phyloP scores from a whole-genome alignment of 1,284 basidiomycete genomes.

The Thelephora terrestris region DNA sequence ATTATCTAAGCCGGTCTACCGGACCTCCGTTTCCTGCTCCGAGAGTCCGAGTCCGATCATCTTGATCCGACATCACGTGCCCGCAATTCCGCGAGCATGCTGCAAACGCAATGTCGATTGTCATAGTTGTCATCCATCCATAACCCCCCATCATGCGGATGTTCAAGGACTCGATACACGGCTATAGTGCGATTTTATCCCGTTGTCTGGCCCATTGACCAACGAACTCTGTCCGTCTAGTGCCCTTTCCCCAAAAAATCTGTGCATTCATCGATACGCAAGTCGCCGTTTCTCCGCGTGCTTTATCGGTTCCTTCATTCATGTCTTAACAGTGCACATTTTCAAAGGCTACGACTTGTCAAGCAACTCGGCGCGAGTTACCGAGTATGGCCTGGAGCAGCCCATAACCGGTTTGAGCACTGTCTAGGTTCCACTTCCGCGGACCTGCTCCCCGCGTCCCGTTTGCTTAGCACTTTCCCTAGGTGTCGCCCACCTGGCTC shows the following conservation, averaged over 20 bases:
- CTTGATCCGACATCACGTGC: not conserved
- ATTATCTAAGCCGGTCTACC: no score
- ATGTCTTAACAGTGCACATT: slow-evolving; percentile 42
- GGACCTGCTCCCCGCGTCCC: slow-evolving; percentile 1
- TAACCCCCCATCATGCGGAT: slow-evolving; percentile 6
- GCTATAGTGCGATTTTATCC: slow-evolving; percentile 29
- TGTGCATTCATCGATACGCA: slow-evolving; percentile 35
- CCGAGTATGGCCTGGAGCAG: slow-evolving; percentile 65
- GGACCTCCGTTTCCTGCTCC: no score
- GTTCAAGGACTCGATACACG: slow-evolving; percentile 39
- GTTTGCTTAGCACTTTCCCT: not conserved
- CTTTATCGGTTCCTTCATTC: slow-evolving; percentile 1
- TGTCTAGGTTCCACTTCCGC: slow-evolving; percentile 43
- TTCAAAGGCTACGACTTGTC: slow-evolving; percentile 62
- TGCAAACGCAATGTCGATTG: no score
- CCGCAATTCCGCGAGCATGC: not conserved
- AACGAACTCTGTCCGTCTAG: slow-evolving; percentile 12
- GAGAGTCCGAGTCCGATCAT: no score
- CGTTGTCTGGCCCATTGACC: not conserved
- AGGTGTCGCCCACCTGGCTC: slow-evolving; percentile 66
- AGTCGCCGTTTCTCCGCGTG: slow-evolving; percentile 9
- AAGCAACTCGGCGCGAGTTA: slow-evolving; percentile 72
- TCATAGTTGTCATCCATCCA: no score
- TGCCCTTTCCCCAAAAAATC: slow-evolving; percentile 27
- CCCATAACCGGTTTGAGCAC: slow-evolving; percentile 75